Evolutionary conservation across 805 yeast genomes (phyloP).

Genomic region (Starmera quercuum): DNA sequence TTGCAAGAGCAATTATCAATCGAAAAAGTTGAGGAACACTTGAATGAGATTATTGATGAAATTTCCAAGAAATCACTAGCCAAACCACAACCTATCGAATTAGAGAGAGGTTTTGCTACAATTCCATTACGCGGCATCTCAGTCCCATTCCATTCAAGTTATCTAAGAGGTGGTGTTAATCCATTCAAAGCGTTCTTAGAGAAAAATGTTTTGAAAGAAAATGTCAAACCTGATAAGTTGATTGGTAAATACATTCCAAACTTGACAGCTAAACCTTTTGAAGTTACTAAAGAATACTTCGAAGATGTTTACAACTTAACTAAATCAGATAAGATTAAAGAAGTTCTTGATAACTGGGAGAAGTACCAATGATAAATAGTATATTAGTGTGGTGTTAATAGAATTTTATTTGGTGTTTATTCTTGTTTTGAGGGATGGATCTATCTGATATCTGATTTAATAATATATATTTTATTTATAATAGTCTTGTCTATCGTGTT

Average conservation of each 20-base stretch:
- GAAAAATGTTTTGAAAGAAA: constrained; percentile 91
- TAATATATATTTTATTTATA: constrained; percentile 1
- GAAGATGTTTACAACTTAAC: constrained; percentile 92
- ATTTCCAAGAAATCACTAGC: constrained; percentile 73
- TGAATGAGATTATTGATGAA: constrained; percentile 81
- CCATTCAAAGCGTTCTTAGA: constrained; percentile 97
- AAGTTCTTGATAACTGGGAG: constrained; percentile 94
- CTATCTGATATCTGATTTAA: background rate
- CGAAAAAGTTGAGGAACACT: constrained; percentile 84
- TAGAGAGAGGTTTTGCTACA: constrained; percentile 97
- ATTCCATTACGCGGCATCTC: constrained; percentile 97
- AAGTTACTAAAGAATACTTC: constrained; percentile 93
- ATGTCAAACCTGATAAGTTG: constrained; percentile 90
- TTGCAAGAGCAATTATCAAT: constrained; percentile 74
- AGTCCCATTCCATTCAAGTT: constrained; percentile 99
- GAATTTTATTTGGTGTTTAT: background rate
- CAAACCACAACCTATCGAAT: constrained; percentile 93
- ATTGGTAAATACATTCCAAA: constrained; percentile 96
- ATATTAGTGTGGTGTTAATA: constrained; percentile 6
- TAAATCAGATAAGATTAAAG: constrained; percentile 82
- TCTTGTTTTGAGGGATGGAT: background rate
- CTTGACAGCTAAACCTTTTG: constrained; percentile 96
- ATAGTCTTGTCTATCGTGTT: too few species aligned
- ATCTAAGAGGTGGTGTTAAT: constrained; percentile 95
- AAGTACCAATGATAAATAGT: constrained; percentile 39